Percentiles rank a stretch among this genome's conserved stretches.
phyloP scores from a whole-genome alignment of 2,329 filamentous ascomycete species.

The Apiospora saccharicola region DNA sequence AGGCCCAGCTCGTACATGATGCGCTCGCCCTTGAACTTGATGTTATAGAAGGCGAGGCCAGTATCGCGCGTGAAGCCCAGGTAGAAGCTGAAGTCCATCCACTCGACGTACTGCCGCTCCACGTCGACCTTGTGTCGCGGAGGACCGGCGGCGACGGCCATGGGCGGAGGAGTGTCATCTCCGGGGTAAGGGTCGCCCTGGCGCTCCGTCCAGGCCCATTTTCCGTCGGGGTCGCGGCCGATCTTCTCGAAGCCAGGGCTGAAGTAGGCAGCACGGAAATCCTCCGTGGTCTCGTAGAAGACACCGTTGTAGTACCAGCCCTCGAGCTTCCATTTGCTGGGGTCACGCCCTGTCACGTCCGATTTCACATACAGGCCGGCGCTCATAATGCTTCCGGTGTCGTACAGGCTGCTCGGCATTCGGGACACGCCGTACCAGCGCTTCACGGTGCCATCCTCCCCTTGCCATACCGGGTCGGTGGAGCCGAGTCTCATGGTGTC shows the following conservation, averaged over 20 bases:
- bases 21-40: constrained; percentile 48
- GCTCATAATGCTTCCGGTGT: constrained; percentile 52
- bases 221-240: constrained; percentile 49
- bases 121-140: constrained; percentile 46
- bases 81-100: constrained; percentile 53
- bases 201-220: constrained; percentile 47
- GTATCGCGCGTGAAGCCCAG: constrained; percentile 44
- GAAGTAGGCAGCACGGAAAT: constrained; percentile 53
- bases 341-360: constrained; percentile 59
- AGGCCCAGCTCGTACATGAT: constrained; percentile 47
- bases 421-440: constrained; percentile 58
- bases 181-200: constrained; percentile 43
- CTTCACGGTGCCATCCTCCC: constrained; percentile 47
- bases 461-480: constrained; percentile 52
- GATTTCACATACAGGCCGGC: constrained; percentile 46
- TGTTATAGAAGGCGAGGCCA: constrained; percentile 47
- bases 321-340: constrained; percentile 56
- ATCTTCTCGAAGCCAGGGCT: constrained; percentile 50
- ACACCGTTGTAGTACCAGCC: constrained; percentile 64
- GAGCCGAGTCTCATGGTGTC: constrained; percentile 51
- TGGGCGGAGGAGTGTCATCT: constrained; percentile 56
- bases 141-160: constrained; percentile 47
- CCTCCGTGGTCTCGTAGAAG: constrained; percentile 57
- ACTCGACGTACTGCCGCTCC: constrained; percentile 46
- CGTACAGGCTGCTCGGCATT: constrained; percentile 47